Evolutionary conservation across 495 filamentous ascomycete species (phyloP).

Genomic region (Penicillium cataractarum): DNA sequence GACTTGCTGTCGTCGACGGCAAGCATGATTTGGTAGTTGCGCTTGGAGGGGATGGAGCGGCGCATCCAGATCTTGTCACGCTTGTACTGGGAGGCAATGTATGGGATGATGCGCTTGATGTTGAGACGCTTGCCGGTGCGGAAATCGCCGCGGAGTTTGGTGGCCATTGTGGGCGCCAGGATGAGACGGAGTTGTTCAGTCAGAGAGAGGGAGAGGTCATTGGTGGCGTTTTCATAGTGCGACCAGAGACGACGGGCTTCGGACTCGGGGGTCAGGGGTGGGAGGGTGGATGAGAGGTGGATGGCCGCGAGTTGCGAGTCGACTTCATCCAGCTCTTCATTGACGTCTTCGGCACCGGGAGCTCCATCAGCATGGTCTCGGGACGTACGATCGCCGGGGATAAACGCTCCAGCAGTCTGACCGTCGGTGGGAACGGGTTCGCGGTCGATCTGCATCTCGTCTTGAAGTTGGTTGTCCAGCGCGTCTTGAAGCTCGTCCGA

Average conservation of each 20-base stretch:
- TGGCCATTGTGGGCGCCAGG: constrained; percentile 89
- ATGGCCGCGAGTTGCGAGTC: constrained; percentile 74
- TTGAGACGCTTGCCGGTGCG: constrained; percentile 97
- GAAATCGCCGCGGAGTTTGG: constrained; percentile 95
- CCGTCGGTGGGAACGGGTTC: constrained; percentile 40
- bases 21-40: constrained; percentile 94
- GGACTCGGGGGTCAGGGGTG: constrained; percentile 46
- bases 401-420: constrained; percentile 47
- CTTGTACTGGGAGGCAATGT: constrained; percentile 96
- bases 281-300: constrained; percentile 59
- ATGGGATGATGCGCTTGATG: constrained; percentile 98
- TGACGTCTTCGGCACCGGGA: constrained; percentile 47
- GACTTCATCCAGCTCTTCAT: constrained; percentile 69
- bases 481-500: constrained; percentile 57
- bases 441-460: constrained; percentile 53
- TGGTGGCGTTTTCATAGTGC: constrained; percentile 79
- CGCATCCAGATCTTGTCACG: constrained; percentile 99
- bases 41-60: constrained; percentile 84
- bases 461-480: constrained; percentile 49
- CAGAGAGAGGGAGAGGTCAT: constrained; percentile 79
- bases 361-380: constrained; percentile 36
- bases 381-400: constrained; percentile 41
- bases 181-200: constrained; percentile 96
- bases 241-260: constrained; percentile 84
- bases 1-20: constrained; percentile 94